These are phyloP conservation scores for Fagopyrum esculentum DNA, from an alignment of 148 eudicot genomes.

Conservation along the genomic window DNA sequence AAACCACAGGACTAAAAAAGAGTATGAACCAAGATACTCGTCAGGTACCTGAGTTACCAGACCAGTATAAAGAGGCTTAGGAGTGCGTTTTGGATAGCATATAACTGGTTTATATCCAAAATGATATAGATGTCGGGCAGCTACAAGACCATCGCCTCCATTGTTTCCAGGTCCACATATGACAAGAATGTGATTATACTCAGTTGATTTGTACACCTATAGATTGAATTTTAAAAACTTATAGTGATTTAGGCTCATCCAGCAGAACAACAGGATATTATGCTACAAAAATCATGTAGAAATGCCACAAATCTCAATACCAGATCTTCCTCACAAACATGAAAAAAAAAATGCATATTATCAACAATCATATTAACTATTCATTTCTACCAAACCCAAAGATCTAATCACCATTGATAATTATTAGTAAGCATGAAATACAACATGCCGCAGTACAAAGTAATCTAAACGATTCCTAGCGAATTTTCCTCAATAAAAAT, in stretches of 20 bases:
- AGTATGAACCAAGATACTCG: neutral
- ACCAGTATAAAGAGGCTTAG: constrained; percentile 82
- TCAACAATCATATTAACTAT: constrained; percentile 1
- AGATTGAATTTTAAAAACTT: constrained; percentile 11
- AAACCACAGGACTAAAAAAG: neutral
- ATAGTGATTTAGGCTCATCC: neutral
- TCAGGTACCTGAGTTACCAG: constrained; percentile 81
- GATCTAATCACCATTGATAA: neutral
- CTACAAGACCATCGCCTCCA: constrained; percentile 99
- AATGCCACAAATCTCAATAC: neutral
- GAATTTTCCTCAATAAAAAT: neutral
- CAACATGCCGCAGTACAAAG: neutral
- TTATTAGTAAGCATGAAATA: neutral
- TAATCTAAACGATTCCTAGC: neutral
- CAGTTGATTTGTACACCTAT: constrained; percentile 71
- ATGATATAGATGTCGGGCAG: constrained; percentile 92
- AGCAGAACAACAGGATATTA: neutral
- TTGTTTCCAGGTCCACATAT: constrained; percentile 99
- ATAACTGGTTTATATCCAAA: constrained; percentile 79
- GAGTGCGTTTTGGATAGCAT: constrained; percentile 92
- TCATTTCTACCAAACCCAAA: neutral
- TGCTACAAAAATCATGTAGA: neutral
- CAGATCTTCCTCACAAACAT: neutral
- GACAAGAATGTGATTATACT: constrained; percentile 65
- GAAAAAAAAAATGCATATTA: neutral